Percentiles rank a stretch among this genome's conserved stretches.
Conservation (phyloP, 1,139 yeast species). For the Yamadazyma friedrichii region DNA sequence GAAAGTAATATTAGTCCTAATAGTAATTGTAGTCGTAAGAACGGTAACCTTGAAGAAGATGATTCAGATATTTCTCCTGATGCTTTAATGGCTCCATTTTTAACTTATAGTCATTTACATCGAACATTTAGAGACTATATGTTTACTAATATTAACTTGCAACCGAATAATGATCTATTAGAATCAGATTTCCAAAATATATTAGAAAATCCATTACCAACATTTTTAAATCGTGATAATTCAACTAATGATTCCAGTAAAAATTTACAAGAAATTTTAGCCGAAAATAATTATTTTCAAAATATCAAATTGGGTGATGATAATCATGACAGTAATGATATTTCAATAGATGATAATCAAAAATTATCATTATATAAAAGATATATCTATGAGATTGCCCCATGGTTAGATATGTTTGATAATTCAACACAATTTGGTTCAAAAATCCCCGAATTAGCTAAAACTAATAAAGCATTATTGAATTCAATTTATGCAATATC, state of each 20-base stretch:
- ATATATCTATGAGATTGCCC: slow-evolving; percentile 30
- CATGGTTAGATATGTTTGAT: slow-evolving; percentile 36
- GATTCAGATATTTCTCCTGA: slow-evolving; percentile 14
- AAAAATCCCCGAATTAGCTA: slow-evolving; percentile 21
- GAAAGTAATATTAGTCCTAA: background rate
- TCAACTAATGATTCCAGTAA: slow-evolving; percentile 7
- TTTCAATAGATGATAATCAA: slow-evolving; percentile 15
- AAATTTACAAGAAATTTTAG: slow-evolving; percentile 14
- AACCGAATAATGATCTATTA: slow-evolving; percentile 9
- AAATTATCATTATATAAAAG: slow-evolving; percentile 21
- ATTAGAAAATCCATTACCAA: slow-evolving; percentile 14
- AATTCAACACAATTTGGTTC: slow-evolving; percentile 25
- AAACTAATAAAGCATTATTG: slow-evolving; percentile 19
- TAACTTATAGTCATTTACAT: slow-evolving; percentile 22
- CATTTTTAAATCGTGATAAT: slow-evolving; percentile 5
- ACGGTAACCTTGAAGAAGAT: slow-evolving; percentile 1
- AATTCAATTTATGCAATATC: slow-evolving; percentile 29
- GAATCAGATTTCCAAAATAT: slow-evolving; percentile 15
- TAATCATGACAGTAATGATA: slow-evolving; percentile 1
- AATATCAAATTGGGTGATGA: slow-evolving; percentile 2
- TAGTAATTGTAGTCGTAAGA: too few relatives aligned
- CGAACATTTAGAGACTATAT: slow-evolving; percentile 28
- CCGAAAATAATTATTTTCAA: slow-evolving; percentile 5
- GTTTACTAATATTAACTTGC: slow-evolving; percentile 24
- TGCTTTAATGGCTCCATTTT: slow-evolving; percentile 15